Conservation (phyloP, 148 eudicot species). For the Simmondsia chinensis region DNA sequence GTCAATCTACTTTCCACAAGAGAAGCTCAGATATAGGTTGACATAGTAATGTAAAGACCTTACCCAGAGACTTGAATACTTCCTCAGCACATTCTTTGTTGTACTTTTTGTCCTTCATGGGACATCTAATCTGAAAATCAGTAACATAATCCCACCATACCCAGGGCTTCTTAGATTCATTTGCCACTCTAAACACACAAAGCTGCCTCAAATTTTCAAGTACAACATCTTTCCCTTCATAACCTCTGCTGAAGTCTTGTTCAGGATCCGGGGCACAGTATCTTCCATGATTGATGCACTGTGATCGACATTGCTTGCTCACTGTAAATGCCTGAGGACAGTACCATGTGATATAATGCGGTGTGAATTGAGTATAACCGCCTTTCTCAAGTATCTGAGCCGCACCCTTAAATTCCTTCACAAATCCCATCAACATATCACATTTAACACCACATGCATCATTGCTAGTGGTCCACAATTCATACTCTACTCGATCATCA, state of each 20-base stretch:
- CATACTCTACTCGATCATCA: conserved; percentile 90
- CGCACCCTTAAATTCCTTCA: conserved; percentile 87
- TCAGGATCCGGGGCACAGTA: conserved; percentile 98
- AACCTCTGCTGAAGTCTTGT: conserved; percentile 84
- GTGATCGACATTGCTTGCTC: conserved; percentile 91
- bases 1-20: no score
- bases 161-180: conserved; percentile 75
- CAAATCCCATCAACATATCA: conserved; percentile 80
- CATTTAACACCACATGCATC: conserved; percentile 91
- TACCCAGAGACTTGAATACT: conserved; percentile 79
- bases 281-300: conserved; percentile 91
- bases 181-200: conserved; percentile 75
- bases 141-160: conserved; percentile 98
- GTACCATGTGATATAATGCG: conserved; percentile 97
- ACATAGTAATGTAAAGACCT: not conserved
- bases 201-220: conserved; percentile 85
- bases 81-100: conserved; percentile 79
- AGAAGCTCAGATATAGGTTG: conserved; percentile 1
- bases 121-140: conserved; percentile 91
- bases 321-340: conserved; percentile 83
- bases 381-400: conserved; percentile 89
- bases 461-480: conserved; percentile 92
- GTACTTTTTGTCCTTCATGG: conserved; percentile 93
- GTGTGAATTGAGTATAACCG: conserved; percentile 81
- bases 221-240: conserved; percentile 91